Evolutionary conservation across 306 rosid species (phyloP), one percentile per base, ranked within the genome.

Genomic region (Ammopiptanthus mongolicus): DNA sequence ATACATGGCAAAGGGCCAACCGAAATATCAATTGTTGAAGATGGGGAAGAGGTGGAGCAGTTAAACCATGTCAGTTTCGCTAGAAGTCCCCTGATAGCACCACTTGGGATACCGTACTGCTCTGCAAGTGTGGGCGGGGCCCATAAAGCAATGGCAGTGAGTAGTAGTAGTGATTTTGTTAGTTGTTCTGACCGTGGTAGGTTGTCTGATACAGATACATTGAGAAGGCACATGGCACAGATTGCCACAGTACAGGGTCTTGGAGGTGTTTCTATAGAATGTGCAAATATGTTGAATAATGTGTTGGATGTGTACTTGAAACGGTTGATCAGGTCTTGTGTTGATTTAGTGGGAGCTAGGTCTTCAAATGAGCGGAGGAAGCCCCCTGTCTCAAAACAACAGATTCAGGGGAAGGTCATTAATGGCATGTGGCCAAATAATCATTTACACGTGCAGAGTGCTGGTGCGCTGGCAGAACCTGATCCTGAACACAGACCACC

Each of bases 211-310:
- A 70, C 91, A 2, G 96, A 88, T 78, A 79, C 86, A 5, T 67
- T 95, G 87, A 91, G 93, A 86, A 90, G 86, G 69, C 96, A 88
- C 61, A 91, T 95, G 98, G 97, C 91, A 86, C 96, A 91, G 86
- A 90, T 95, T 69, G 88, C 97, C 31, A 72, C 76, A 69, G 89
- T 85, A 12, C 96, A 91, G 76, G 97, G 93, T 57, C 87, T 95
- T 51, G 98, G 87, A 79, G 86, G 92, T 29, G 88, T 95, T 86
- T 86, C 97, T 57, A 57, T 68, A 78, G 98, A 91, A 87, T 90
- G 96, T 82, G 88, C 96, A 46, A 88, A 80, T 78, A 82, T 65
- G 68, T 75, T 95, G 80, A 95, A 95, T 83, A 86, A 41, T 36
- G 62, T 77, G 71, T 70, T 95, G 84, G 98, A 95, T 86, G 77